Base-by-base conservation (phyloP, 208 protist genomes). In the Phytomonas sp. region DNA sequence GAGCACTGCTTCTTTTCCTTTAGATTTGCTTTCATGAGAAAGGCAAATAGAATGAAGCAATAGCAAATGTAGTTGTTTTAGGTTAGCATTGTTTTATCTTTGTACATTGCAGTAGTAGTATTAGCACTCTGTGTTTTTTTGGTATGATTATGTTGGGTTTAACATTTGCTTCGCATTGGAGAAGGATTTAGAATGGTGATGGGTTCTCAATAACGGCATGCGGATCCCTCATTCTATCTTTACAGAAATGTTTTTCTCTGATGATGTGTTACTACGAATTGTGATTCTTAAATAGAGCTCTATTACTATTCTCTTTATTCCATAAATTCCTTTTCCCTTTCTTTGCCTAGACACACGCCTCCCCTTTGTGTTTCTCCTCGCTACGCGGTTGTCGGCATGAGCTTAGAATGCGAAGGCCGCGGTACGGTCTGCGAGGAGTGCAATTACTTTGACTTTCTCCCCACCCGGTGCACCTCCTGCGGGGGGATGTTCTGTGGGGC, bases 381-480 rank as follows among this genome's bases (percentile, higher is more conserved):
- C 15, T 34, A 51, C 13, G 2, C 17, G 8, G 32, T 67, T 46
- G 32, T 73, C n/a, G 28, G 23, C 0, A 92, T 92, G 83, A 91
- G 84, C 33, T 36, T 94, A 29, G 83, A 87, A 59, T 85, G 78
- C 62, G 86, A 89, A 30, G 78, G 77, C 30, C 59, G 71, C 13
- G 89, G 84, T 6, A 81, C 64, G 4, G 53, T 70, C 6, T 94
- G 89, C 61, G 75, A 68, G 31, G 82, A 80, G 75, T 94, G 89
- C 69, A 80, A 81, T 6, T 74, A 82, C 43, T 90, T 94, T 71
- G 84, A 91, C 75, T 92, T 90, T 70, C 72, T 92, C 13, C 84
- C 84, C 0, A 71, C 75, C 20, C 68, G 37, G n/a, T 92, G 89
- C 72, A 77, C 74, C 30, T 64, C 69, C 67, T 92, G 89, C 74